Conservation (phyloP, 1,284 basidiomycete genomes). For the Rhodotorula sp. region DNA sequence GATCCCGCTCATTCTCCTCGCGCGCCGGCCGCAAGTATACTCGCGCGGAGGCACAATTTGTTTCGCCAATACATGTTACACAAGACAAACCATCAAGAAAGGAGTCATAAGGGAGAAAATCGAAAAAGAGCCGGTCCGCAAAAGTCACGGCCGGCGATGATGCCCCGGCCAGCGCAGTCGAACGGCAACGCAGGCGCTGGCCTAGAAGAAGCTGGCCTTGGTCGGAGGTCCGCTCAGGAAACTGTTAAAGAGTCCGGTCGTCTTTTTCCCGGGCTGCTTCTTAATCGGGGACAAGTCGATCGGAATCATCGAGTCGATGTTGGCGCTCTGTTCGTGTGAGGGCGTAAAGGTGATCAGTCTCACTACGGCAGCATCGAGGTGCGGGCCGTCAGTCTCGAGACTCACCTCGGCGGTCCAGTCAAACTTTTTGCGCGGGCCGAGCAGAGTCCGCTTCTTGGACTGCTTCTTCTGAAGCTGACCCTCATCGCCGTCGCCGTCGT, state of each 20-base stretch:
- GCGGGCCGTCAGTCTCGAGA: not conserved
- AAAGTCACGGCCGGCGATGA: no score
- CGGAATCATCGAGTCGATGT: conserved; percentile 33
- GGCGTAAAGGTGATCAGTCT: not conserved
- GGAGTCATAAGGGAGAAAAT: no score
- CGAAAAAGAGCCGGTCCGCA: no score
- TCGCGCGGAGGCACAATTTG: no score
- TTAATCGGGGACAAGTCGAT: conserved; percentile 38
- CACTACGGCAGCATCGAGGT: not conserved
- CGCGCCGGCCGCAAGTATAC: no score
- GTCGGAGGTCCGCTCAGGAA: not conserved
- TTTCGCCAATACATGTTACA: no score
- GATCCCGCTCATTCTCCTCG: no score
- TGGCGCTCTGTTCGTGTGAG: conserved; percentile 18
- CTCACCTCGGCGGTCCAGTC: conserved; percentile 36
- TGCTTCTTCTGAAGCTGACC: conserved; percentile 25
- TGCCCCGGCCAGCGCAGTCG: no score
- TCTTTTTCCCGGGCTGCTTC: conserved; percentile 8
- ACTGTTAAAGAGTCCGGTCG: not conserved
- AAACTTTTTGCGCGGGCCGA: conserved; percentile 21
- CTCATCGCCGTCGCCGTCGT: not conserved
- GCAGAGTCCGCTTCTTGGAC: conserved; percentile 33
- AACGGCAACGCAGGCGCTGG: not conserved
- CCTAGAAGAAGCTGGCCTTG: not conserved
- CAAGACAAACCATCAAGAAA: no score